A percentile compares a stretch with the other conserved stretches of the same genome.
These are phyloP conservation scores for Pachysandra terminalis DNA, from an alignment of 164 flowering plant species.

Conservation along the genomic window DNA sequence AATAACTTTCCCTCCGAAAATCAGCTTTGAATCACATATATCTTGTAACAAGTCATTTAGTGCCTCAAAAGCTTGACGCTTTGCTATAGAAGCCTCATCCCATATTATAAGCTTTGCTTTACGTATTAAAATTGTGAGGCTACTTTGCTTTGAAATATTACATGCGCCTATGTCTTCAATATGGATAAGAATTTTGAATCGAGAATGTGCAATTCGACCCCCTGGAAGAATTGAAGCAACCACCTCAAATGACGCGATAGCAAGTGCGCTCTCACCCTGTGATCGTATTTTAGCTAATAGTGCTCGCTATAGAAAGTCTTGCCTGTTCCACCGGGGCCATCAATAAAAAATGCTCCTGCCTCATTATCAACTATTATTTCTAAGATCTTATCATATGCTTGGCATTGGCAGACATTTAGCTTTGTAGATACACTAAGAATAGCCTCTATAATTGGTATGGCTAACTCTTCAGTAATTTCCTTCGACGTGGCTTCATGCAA, in stretches of 20 bases:
- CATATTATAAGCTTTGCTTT: slow-evolving; percentile 5
- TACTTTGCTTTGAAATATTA: slow-evolving; percentile 6
- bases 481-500: no score
- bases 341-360: slow-evolving; percentile 19
- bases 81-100: slow-evolving; percentile 16
- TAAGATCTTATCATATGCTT: no score
- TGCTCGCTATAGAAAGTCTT: slow-evolving; percentile 18
- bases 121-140: not conserved
- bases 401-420: no score
- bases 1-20: slow-evolving; percentile 13
- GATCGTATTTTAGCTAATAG: slow-evolving; percentile 10
- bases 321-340: slow-evolving; percentile 19
- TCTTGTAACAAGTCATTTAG: slow-evolving; percentile 9
- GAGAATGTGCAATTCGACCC: slow-evolving; percentile 25
- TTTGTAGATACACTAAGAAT: no score
- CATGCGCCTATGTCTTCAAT: not conserved
- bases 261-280: slow-evolving; percentile 5
- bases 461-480: no score
- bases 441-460: no score
- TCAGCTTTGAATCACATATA: not conserved
- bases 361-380: no score
- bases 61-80: not conserved
- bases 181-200: slow-evolving; percentile 19
- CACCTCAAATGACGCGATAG: slow-evolving; percentile 15
- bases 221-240: slow-evolving; percentile 13